Percentiles rank a stretch among this genome's conserved stretches.
Conservation (phyloP, 192 early-diverging fungal species). For the Podila epicladia region DNA sequence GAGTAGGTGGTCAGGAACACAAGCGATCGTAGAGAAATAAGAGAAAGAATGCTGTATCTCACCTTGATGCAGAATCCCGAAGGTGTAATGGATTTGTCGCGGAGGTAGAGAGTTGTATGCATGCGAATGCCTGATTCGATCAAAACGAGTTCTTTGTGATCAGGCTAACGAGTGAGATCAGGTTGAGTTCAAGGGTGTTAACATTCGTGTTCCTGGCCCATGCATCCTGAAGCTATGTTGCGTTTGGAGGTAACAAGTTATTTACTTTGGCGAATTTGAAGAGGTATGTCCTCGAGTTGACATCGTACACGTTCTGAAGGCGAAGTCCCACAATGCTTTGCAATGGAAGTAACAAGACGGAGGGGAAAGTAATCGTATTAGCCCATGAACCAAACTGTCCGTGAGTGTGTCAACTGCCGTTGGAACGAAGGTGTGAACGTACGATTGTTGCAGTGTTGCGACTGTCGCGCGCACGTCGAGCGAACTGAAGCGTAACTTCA, state of each 20-base stretch:
- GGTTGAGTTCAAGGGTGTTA: not conserved
- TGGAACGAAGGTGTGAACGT: conserved; percentile 8
- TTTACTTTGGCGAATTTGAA: conserved; percentile 88
- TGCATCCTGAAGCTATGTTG: not conserved
- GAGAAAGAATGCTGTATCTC: not conserved
- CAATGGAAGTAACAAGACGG: not conserved
- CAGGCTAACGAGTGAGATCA: conserved; percentile 59
- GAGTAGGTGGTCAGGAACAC: not conserved
- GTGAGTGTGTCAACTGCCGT: not conserved
- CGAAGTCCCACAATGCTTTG: conserved; percentile 82
- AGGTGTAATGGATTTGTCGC: conserved; percentile 89
- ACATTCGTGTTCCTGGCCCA: not conserved
- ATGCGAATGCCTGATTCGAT: conserved; percentile 95
- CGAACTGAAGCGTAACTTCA: conserved; percentile 92
- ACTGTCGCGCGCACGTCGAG: conserved; percentile 90
- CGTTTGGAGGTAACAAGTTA: not conserved
- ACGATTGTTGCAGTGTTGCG: conserved; percentile 73
- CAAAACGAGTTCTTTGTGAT: conserved; percentile 86
- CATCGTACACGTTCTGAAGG: conserved; percentile 96
- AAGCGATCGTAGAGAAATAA: not conserved
- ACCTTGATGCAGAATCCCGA: conserved; percentile 89
- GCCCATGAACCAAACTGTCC: not conserved
- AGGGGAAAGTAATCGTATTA: not conserved
- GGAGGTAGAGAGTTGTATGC: conserved; percentile 89
- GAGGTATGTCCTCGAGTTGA: conserved; percentile 88